Percentiles rank a stretch among this genome's conserved stretches.
These are phyloP conservation scores for Micromonas pusilla DNA, from an alignment of 139 green algal species.

Conservation along the genomic window DNA sequence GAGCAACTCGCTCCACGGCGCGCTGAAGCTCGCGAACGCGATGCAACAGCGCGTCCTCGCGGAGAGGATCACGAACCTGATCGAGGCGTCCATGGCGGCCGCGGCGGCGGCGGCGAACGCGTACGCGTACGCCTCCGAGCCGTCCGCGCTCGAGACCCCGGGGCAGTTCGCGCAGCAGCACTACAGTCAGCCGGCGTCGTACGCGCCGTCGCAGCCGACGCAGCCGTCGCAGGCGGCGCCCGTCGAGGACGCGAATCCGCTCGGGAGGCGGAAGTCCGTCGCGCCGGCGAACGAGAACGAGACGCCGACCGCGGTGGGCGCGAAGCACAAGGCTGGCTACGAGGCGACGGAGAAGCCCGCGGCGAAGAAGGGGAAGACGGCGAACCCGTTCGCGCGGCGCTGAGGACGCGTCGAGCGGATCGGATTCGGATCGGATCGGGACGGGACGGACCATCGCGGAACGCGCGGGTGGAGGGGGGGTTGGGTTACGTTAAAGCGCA, in stretches of 20 bases:
- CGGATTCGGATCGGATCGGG: conserved; percentile 28
- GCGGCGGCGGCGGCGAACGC: background rate
- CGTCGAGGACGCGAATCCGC: background rate
- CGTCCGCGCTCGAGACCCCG: background rate
- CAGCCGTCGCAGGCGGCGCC: too few relatives aligned
- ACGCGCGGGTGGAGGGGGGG: background rate
- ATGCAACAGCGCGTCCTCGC: background rate
- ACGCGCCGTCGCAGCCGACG: background rate
- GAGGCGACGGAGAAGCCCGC: background rate
- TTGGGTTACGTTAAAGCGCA: background rate
- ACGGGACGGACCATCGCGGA: background rate
- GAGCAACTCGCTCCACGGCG: conserved; percentile 39
- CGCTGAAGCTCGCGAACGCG: conserved; percentile 52
- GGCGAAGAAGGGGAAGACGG: background rate
- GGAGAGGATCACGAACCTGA: background rate
- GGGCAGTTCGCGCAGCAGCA: background rate
- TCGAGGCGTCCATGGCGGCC: background rate
- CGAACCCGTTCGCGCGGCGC: background rate
- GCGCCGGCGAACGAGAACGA: background rate
- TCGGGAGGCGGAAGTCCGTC: background rate
- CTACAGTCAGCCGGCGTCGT: background rate
- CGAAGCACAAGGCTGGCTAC: background rate
- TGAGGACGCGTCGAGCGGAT: background rate
- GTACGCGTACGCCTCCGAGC: background rate
- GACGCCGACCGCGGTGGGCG: background rate